Evolutionary conservation across 139 green algal species (phyloP).

Genomic region (Eudorina sp.): DNA sequence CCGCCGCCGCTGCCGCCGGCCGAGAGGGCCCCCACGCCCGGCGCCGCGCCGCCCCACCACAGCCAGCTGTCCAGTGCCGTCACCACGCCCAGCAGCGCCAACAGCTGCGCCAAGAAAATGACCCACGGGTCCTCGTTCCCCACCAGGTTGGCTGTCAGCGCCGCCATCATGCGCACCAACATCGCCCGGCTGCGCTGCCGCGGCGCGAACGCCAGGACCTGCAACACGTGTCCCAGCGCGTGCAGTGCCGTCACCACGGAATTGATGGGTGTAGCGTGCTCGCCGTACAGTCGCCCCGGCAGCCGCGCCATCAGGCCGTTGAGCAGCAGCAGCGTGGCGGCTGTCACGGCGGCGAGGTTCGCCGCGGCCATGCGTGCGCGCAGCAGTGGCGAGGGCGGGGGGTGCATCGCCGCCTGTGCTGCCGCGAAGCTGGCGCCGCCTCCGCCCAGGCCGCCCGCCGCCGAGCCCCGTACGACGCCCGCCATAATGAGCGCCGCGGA

Average conservation of each 20-base stretch:
- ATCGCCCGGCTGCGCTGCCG: background rate
- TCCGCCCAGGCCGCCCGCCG: background rate
- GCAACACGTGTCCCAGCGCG: background rate
- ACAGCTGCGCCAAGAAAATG: background rate
- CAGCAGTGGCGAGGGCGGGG: background rate
- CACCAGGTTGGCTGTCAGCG: constrained; percentile 4
- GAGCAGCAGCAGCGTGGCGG: background rate
- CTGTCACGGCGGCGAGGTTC: background rate
- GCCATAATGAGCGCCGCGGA: background rate
- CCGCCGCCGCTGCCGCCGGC: background rate
- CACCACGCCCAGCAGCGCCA: background rate
- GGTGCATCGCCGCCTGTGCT: background rate
- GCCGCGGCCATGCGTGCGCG: background rate
- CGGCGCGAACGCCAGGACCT: background rate
- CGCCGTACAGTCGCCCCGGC: constrained; percentile 14
- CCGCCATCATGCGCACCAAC: constrained; percentile 7
- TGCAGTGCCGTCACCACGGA: background rate
- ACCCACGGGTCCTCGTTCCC: constrained; percentile 23
- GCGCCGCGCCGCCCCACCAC: background rate
- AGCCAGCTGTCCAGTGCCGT: background rate
- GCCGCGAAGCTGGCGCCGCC: background rate
- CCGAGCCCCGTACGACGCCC: background rate
- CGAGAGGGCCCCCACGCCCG: no score
- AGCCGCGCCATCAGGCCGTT: constrained; percentile 33
- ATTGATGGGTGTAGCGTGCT: background rate